Evolutionary conservation across 768 basidiomycete species (phyloP).

Genomic region (Xerocomellus chrysenteron): DNA sequence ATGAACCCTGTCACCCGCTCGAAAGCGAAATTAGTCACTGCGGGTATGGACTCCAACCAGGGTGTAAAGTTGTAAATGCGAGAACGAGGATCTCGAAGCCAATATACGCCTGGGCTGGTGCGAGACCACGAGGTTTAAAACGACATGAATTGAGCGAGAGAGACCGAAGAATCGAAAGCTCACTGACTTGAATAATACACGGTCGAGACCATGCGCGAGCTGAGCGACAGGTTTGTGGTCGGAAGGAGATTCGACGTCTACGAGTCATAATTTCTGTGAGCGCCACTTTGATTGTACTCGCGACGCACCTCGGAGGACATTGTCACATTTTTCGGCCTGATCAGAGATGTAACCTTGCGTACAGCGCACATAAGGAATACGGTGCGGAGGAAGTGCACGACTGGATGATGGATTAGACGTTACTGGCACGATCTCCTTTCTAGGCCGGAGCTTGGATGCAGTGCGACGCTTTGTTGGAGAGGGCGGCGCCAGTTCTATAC

Average conservation of each 20-base stretch:
- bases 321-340: not conserved
- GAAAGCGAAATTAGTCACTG: constrained; percentile 82
- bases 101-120: constrained; percentile 80
- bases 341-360: constrained; percentile 26
- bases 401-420: not conserved
- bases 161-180: not conserved
- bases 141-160: not conserved
- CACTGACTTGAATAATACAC: constrained; percentile 74
- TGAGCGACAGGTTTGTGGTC: constrained; percentile 56
- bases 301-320: constrained; percentile 20
- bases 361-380: constrained; percentile 26
- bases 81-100: constrained; percentile 84
- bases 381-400: constrained; percentile 22
- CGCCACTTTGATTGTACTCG: not conserved
- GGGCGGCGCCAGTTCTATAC: constrained; percentile 17
- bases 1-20: constrained; percentile 72
- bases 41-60: constrained; percentile 69
- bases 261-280: not conserved
- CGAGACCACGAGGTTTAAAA: not conserved
- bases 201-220: constrained; percentile 64
- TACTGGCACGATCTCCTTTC: constrained; percentile 2
- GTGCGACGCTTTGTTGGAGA: not conserved
- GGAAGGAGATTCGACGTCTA: constrained; percentile 46
- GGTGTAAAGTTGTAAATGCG: constrained; percentile 83
- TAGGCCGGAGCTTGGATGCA: not conserved